Evolutionary conservation across 306 rosid genomes (phyloP).

Genomic region (Urtica urens): DNA sequence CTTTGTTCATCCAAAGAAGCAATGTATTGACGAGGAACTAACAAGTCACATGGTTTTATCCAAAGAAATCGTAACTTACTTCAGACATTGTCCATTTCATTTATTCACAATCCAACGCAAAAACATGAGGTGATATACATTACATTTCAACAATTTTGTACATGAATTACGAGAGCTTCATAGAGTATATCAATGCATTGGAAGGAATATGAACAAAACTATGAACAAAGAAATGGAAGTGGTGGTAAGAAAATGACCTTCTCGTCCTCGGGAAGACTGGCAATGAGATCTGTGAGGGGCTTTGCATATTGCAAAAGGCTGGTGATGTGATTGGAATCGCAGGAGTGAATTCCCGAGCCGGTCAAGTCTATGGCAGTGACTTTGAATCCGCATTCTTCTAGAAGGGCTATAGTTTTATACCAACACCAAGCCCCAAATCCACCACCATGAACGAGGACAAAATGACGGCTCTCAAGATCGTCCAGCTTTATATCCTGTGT

Average conservation of each 20-base stretch:
- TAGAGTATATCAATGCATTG: no score
- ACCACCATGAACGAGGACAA: slow-evolving; percentile 97
- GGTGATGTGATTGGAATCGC: slow-evolving; percentile 57
- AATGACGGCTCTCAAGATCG: slow-evolving; percentile 73
- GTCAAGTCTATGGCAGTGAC: slow-evolving; percentile 83
- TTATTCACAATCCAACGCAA: no score
- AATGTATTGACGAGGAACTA: no score
- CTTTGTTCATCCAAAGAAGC: no score
- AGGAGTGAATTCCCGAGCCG: slow-evolving; percentile 83
- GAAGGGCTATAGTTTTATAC: slow-evolving; percentile 95
- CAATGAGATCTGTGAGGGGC: slow-evolving; percentile 74
- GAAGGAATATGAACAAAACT: no score
- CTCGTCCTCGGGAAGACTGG: slow-evolving; percentile 58
- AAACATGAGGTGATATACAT: no score
- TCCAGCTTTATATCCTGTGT: slow-evolving; percentile 71
- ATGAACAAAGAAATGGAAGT: background rate
- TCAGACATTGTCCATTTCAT: no score
- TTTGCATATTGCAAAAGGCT: slow-evolving; percentile 70
- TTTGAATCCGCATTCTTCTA: slow-evolving; percentile 79
- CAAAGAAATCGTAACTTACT: no score
- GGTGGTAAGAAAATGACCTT: slow-evolving; percentile 47
- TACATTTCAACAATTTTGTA: no score
- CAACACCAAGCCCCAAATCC: slow-evolving; percentile 99
- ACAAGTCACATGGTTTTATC: no score
- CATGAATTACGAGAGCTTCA: no score